phyloP scores from a whole-genome alignment of 192 early-diverging fungal species.

The Podila clonocystis region DNA sequence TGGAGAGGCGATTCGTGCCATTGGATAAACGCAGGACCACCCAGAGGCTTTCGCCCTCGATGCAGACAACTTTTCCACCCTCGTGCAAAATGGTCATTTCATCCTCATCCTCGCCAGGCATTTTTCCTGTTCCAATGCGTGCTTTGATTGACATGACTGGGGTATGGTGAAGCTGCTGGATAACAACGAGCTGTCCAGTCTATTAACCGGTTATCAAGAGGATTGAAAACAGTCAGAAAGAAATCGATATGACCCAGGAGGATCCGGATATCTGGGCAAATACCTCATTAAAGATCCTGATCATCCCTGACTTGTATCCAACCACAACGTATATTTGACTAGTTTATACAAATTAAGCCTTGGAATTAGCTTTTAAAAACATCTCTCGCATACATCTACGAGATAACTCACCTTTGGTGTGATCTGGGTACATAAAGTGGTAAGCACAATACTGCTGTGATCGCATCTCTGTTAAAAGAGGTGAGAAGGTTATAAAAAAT shows the following conservation, averaged over 20 bases:
- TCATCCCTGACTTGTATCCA: constrained; percentile 66
- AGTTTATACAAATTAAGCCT: background rate
- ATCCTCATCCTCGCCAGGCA: constrained; percentile 56
- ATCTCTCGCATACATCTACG: background rate
- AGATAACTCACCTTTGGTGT: constrained; percentile 46
- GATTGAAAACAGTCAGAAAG: too few relatives aligned
- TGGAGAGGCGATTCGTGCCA: constrained; percentile 35
- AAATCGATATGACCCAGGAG: too few relatives aligned
- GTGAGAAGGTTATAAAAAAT: background rate
- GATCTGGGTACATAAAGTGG: constrained; percentile 61
- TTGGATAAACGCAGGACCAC: constrained; percentile 60
- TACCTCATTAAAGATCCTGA: constrained; percentile 63
- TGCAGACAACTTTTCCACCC: constrained; percentile 60
- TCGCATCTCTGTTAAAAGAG: constrained; percentile 47
- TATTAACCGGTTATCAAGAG: constrained; percentile 7
- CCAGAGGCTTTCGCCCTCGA: constrained; percentile 67
- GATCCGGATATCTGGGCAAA: background rate
- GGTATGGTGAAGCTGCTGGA: constrained; percentile 60
- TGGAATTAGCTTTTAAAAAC: background rate
- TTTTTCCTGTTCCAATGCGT: constrained; percentile 47
- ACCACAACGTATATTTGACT: constrained; percentile 62
- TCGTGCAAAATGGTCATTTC: constrained; percentile 65
- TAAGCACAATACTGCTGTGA: constrained; percentile 60
- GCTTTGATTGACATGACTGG: constrained; percentile 59
- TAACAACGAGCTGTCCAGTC: constrained; percentile 56